Base-by-base conservation (phyloP, 2,329 filamentous ascomycete species). In the Orbilia quercus region DNA sequence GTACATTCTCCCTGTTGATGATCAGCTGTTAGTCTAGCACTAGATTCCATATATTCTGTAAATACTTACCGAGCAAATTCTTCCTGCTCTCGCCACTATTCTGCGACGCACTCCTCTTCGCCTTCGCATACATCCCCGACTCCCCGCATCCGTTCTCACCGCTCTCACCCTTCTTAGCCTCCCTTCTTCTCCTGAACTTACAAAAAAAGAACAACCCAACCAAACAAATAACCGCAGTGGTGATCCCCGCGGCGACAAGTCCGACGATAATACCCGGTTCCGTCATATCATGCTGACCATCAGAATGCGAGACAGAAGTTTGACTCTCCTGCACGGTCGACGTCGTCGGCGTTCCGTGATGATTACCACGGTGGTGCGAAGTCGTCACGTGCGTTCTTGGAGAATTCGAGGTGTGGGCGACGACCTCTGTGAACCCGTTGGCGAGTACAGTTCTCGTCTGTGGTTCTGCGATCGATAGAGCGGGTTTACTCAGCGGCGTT, bases 151-250 rank as follows among this genome's bases (percentile, higher is more conserved):
- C 47, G 7, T n/a, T 38, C 9, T 62, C 59, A 6, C 47, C 59
- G 38, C 22, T 36, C 5, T 36, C 48, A 7, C 12, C 23, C 7
- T 44, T 55, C 23, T 38, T 44, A 9, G 16, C 4, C 7, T 59
- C 60, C 11, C 59, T 60, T 40, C 48, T 65, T 31, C 59, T 34
- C 23, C 59, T 73, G 22, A 60, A 36, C 18, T 59, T 50, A 31
- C 69, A 73, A 31, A 73, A 73, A 45, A 73, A 73, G 34, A 73
- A 60, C n/a, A 73, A n/a, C 0, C 48, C 54, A 16, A 73, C 28
- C 1, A 66, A 38, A 22, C 62, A 60, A 16, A 73, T 65, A 14
- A 73, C 22, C 11, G 54, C 47, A 6, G 60, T 66, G 9, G 69
- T 73, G 16, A 73, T 34, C 6, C 59, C 59, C 1, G 60, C 69